These are phyloP conservation scores for Davidsoniella virescens DNA, from an alignment of 2,329 filamentous ascomycete species.

Conservation along the genomic window DNA sequence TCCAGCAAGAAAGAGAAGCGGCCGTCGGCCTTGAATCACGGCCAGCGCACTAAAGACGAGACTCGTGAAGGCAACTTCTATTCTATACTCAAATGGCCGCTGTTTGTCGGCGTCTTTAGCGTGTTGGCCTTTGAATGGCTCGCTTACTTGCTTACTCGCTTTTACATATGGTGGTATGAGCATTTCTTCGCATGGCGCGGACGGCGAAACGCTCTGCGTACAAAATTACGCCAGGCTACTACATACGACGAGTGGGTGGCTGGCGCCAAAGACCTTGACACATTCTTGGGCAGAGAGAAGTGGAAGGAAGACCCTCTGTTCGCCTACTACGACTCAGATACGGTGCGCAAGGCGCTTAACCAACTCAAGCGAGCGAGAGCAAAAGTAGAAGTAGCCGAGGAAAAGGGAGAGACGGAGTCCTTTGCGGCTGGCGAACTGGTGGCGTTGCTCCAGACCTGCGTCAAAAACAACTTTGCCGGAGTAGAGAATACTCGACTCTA, in stretches of 20 bases:
- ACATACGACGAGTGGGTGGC: slow-evolving; percentile 73
- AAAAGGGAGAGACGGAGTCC: slow-evolving; percentile 19
- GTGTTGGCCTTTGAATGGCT: slow-evolving; percentile 19
- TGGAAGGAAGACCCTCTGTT: slow-evolving; percentile 69
- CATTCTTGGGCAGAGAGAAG: slow-evolving; percentile 59
- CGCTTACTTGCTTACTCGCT: slow-evolving; percentile 62
- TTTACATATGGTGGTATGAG: slow-evolving; percentile 89
- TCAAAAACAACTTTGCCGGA: slow-evolving; percentile 95
- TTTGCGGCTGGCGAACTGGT: slow-evolving; percentile 45
- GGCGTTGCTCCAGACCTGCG: slow-evolving; percentile 67
- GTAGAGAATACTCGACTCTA: slow-evolving; percentile 91
- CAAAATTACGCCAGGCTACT: slow-evolving; percentile 52
- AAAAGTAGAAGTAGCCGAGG: slow-evolving; percentile 36
- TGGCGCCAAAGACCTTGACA: slow-evolving; percentile 64
- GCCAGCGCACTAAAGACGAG: slow-evolving; percentile 63
- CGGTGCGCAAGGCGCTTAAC: slow-evolving; percentile 58
- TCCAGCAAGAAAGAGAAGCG: slow-evolving; percentile 20
- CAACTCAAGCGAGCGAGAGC: slow-evolving; percentile 54
- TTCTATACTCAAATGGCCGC: slow-evolving; percentile 76
- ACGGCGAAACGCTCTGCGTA: slow-evolving; percentile 52
- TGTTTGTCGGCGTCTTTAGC: slow-evolving; percentile 45
- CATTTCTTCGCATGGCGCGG: slow-evolving; percentile 84
- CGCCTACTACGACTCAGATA: slow-evolving; percentile 78
- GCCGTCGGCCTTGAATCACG: slow-evolving; percentile 22
- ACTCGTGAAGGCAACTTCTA: slow-evolving; percentile 90